phyloP scores from a whole-genome alignment of 2,329 filamentous ascomycete genomes.

The Fusarium cicatricum region DNA sequence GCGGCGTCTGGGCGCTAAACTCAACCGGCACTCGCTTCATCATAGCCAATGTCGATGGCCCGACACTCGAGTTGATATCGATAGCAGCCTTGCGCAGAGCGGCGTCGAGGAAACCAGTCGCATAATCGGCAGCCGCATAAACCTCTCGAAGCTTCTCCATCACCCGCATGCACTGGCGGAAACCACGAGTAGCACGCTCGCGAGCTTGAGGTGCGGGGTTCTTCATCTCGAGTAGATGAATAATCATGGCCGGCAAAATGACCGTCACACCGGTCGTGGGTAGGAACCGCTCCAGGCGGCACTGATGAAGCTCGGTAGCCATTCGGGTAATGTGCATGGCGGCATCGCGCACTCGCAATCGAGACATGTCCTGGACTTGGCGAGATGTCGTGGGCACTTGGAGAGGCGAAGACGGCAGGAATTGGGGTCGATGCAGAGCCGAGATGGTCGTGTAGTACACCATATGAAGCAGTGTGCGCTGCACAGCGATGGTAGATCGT shows the following conservation, averaged over 20 bases:
- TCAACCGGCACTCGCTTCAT: conserved; percentile 50
- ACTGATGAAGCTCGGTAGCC: conserved; percentile 76
- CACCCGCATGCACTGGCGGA: conserved; percentile 91
- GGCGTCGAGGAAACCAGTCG: conserved; percentile 93
- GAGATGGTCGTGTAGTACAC: conserved; percentile 92
- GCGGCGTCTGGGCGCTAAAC: conserved; percentile 58
- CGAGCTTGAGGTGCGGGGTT: conserved; percentile 77
- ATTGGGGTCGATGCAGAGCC: conserved; percentile 89
- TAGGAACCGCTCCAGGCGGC: conserved; percentile 79
- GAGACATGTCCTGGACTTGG: conserved; percentile 82
- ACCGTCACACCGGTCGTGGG: conserved; percentile 93
- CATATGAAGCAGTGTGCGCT: conserved; percentile 90
- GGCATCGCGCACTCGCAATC: conserved; percentile 82
- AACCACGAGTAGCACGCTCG: conserved; percentile 78
- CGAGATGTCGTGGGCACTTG: conserved; percentile 63
- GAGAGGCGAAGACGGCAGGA: conserved; percentile 75
- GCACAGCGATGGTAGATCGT: conserved; percentile 68
- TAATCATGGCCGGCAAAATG: conserved; percentile 90
- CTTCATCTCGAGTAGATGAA: conserved; percentile 92
- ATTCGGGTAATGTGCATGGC: conserved; percentile 87
- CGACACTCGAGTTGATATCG: conserved; percentile 61
- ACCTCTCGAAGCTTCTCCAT: conserved; percentile 88
- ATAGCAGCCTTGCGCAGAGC: conserved; percentile 89
- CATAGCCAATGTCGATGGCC: conserved; percentile 46
- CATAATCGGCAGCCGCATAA: conserved; percentile 94